Evolutionary conservation across 2,329 filamentous ascomycete species (phyloP).

Genomic region (Cercospora sojina): DNA sequence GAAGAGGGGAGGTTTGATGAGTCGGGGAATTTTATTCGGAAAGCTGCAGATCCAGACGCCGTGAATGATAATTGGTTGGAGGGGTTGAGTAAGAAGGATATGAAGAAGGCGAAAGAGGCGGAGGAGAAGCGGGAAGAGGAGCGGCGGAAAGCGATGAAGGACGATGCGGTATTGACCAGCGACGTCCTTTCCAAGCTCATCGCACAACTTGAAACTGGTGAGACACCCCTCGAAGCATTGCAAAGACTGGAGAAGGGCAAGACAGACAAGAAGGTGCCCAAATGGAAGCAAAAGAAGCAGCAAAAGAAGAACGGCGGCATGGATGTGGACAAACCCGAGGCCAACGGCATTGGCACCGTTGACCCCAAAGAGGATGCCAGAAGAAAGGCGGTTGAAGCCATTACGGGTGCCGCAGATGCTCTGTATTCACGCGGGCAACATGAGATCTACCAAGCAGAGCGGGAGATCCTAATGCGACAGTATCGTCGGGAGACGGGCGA

Average conservation of each 20-base stretch:
- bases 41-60: constrained; percentile 83
- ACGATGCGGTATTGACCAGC: constrained; percentile 71
- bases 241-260: constrained; percentile 63
- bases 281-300: constrained; percentile 61
- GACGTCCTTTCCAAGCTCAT: constrained; percentile 76
- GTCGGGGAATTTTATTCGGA: constrained; percentile 84
- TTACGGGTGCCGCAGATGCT: constrained; percentile 88
- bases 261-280: constrained; percentile 59
- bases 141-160: constrained; percentile 66
- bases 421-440: constrained; percentile 77
- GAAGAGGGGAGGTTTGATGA: constrained; percentile 93
- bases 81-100: constrained; percentile 89
- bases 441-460: constrained; percentile 88
- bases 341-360: constrained; percentile 41
- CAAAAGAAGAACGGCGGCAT: constrained; percentile 57
- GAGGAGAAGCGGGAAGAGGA: constrained; percentile 82
- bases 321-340: constrained; percentile 60
- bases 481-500: constrained; percentile 85
- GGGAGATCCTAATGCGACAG: constrained; percentile 78
- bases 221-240: constrained; percentile 85
- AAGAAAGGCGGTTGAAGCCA: constrained; percentile 71
- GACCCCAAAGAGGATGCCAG: constrained; percentile 69
- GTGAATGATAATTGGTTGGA: constrained; percentile 91
- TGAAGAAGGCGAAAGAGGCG: constrained; percentile 81
- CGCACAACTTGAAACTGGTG: constrained; percentile 68